Evolutionary conservation across 2,329 filamentous ascomycete species (phyloP).

Genomic region (Botrytis fragariae): DNA sequence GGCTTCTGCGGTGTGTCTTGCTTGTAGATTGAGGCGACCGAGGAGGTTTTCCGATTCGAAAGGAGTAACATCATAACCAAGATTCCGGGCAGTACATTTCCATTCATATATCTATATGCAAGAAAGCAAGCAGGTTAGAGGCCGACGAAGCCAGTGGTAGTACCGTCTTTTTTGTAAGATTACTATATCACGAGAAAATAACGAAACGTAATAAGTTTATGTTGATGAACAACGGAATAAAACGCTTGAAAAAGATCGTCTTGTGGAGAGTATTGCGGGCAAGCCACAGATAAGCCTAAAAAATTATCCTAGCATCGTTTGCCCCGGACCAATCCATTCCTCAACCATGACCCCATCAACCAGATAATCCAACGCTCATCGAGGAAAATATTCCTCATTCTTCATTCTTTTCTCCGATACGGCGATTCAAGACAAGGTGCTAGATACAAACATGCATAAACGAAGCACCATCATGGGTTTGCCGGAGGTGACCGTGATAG

Average conservation of each 20-base stretch:
- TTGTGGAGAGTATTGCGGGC: background rate
- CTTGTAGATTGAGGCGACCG: constrained; percentile 12
- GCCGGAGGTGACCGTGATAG: background rate
- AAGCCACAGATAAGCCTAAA: constrained; percentile 18
- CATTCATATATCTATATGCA: constrained; percentile 11
- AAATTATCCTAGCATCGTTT: constrained; percentile 14
- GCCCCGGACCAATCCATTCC: constrained; percentile 8
- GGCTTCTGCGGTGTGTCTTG: background rate
- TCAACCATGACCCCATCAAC: constrained; percentile 2
- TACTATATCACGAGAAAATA: background rate
- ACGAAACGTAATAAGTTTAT: constrained; percentile 10
- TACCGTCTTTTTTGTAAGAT: background rate
- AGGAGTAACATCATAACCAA: constrained; percentile 6
- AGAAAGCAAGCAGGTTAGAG: background rate
- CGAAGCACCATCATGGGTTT: background rate
- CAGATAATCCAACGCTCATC: background rate
- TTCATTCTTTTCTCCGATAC: constrained; percentile 12
- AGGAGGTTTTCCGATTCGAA: constrained; percentile 8
- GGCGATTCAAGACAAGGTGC: background rate
- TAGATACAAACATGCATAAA: constrained; percentile 15
- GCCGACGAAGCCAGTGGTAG: background rate
- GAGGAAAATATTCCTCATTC: background rate
- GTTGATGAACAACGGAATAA: constrained; percentile 11
- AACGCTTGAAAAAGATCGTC: background rate
- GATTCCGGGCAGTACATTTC: constrained; percentile 8